Base-by-base conservation (phyloP, 495 filamentous ascomycete species). In the Trichoderma virens region DNA sequence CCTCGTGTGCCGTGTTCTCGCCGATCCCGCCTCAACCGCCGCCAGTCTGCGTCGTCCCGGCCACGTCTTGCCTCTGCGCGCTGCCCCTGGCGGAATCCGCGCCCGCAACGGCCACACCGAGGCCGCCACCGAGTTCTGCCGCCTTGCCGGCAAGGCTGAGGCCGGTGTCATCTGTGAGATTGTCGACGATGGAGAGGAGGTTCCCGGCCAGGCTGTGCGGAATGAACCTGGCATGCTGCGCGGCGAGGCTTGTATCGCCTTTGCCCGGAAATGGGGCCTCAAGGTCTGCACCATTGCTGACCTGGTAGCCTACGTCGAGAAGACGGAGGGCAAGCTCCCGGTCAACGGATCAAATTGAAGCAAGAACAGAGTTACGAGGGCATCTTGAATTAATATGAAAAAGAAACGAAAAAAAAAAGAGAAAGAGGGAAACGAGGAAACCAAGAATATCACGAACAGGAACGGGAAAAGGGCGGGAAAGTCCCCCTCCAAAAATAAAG, bases 281-380 rank as follows among this genome's bases (percentile, higher is more conserved):
- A 93, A 88, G 78, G 91, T 96, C 45, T 96, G 93, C 74, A 98
- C 94, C 8, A 98, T 98, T 76, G 93, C 92, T 72, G 92, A 90
- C 73, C 76, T 98, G 76, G 88, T 93, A 43, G 79, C 73, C 64
- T 90, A 93, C 74, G 72, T 98, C 60, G 89, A 96, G 76, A 84
- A 82, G 79, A 80, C 75, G 67, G 80, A 85, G 72, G 79, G 79
- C 25, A 83, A 84, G 73, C 64, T 77, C 25, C 66, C 64, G 39
- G 63, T 73, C 1, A 82, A 80, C 62, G 79, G 79, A 54, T 72
- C 72, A 20, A 72, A 59, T 16, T 60, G 51, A 56, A 4, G 16
- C 11, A 7, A 8, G 20, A 1, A 16, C 8, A 60, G 31, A 9
- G 35, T 2, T 61, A 7, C 9, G 31, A 38, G 31, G 18, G 59